Conservation (phyloP, 2,329 filamentous ascomycete genomes). For the Pseudomassariella vexata region DNA sequence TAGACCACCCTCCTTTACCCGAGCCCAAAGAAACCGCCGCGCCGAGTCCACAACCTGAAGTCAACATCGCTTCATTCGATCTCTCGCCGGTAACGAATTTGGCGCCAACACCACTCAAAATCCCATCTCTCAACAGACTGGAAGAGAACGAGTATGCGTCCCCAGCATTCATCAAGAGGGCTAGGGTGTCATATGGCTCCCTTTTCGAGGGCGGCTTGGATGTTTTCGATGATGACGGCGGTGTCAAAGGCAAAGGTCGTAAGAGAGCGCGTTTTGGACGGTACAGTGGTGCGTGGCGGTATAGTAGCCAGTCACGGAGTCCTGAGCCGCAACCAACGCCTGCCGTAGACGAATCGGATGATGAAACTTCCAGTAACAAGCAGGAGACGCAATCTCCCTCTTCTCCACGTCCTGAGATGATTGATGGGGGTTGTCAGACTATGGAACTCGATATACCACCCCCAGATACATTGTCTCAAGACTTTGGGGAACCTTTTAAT, state of each 20-base stretch:
- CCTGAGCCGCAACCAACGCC: conserved; percentile 46
- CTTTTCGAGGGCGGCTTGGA: conserved; percentile 60
- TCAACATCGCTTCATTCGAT: not conserved
- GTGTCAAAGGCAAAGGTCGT: conserved; percentile 52
- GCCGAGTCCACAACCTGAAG: not conserved
- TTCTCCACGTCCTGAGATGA: conserved; percentile 21
- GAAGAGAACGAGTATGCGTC: conserved; percentile 60
- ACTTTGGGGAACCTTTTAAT: not conserved
- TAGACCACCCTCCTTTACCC: conserved; percentile 38
- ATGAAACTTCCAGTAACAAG: conserved; percentile 4
- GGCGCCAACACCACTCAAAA: conserved; percentile 18
- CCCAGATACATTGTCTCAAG: conserved; percentile 3
- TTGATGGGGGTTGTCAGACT: conserved; percentile 34
- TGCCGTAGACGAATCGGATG: conserved; percentile 7
- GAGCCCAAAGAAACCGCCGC: not conserved
- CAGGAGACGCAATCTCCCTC: conserved; percentile 9
- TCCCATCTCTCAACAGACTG: conserved; percentile 25
- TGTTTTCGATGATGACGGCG: conserved; percentile 65
- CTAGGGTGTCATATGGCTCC: conserved; percentile 63
- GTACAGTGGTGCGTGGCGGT: conserved; percentile 66
- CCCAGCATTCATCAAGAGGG: conserved; percentile 72
- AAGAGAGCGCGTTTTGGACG: conserved; percentile 67
- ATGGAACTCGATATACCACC: conserved; percentile 23
- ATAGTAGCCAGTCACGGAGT: conserved; percentile 65
- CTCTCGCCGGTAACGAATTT: conserved; percentile 2